phyloP scores from a whole-genome alignment of 2,329 filamentous ascomycete genomes.

The Boeremia exigua region DNA sequence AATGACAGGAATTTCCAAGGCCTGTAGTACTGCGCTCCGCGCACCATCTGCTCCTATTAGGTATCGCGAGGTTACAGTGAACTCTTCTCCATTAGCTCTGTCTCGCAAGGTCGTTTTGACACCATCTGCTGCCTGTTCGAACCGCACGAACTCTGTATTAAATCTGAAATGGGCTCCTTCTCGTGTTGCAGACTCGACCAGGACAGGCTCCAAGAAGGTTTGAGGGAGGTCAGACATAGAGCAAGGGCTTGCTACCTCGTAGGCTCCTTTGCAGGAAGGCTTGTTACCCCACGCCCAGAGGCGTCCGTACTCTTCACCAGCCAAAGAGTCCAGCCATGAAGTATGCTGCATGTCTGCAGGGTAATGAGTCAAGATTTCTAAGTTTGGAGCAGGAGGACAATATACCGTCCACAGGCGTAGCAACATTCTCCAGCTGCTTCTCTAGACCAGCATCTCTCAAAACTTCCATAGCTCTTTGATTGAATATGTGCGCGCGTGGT shows the following conservation, averaged over 20 bases:
- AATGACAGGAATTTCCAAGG: slow-evolving; percentile 56
- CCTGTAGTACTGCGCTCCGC: slow-evolving; percentile 53
- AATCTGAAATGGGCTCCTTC: slow-evolving; percentile 51
- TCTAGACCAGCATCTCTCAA: slow-evolving; percentile 51
- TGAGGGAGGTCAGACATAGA: slow-evolving; percentile 52
- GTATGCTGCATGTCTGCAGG: slow-evolving; percentile 50
- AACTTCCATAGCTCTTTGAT: slow-evolving; percentile 55
- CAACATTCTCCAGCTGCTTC: slow-evolving; percentile 50
- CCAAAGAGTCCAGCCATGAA: slow-evolving; percentile 53
- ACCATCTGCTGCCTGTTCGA: slow-evolving; percentile 27
- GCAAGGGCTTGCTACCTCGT: slow-evolving; percentile 52
- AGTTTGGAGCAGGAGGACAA: not conserved
- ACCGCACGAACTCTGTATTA: slow-evolving; percentile 44
- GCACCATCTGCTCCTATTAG: slow-evolving; percentile 66
- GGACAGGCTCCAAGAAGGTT: slow-evolving; percentile 51
- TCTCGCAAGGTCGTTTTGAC: slow-evolving; percentile 35
- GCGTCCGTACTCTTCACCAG: slow-evolving; percentile 53
- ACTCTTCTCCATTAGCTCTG: slow-evolving; percentile 45
- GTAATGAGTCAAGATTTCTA: slow-evolving; percentile 37
- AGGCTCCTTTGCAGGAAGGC: slow-evolving; percentile 46
- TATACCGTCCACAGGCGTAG: slow-evolving; percentile 2
- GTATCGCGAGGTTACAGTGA: slow-evolving; percentile 60
- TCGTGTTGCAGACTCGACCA: slow-evolving; percentile 46
- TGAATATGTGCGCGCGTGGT: slow-evolving; percentile 67
- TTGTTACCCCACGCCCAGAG: slow-evolving; percentile 54